These are phyloP conservation scores for Ustilago hordei DNA, from an alignment of 1,284 basidiomycete genomes.

Conservation along the genomic window DNA sequence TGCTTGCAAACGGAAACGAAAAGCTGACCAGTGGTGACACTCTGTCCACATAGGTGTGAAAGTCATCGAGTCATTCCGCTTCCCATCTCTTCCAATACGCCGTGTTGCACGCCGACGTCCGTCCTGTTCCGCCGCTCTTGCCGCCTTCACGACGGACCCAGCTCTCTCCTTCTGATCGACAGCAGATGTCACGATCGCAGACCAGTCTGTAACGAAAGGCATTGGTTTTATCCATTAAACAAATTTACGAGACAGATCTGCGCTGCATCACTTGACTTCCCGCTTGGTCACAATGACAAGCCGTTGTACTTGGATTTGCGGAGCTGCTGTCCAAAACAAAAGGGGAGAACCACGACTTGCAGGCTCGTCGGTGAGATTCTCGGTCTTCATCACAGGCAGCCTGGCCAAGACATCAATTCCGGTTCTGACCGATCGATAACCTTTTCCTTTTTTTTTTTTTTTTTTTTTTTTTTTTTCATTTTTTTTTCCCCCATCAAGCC, in stretches of 20 bases:
- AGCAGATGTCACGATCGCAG: not conserved
- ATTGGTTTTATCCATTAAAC: not conserved
- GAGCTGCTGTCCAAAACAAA: not conserved
- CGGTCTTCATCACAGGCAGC: not conserved
- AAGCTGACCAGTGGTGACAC: not conserved
- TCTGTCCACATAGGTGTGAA: not conserved
- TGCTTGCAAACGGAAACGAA: not conserved
- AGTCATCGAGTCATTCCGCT: constrained; percentile 12
- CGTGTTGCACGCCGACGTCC: constrained; percentile 7
- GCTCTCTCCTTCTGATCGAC: not conserved
- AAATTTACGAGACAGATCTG: not conserved
- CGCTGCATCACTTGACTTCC: constrained; percentile 6
- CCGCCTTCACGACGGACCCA: not conserved
- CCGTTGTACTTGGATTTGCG: not conserved
- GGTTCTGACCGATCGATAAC: constrained; percentile 53
- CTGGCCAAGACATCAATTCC: constrained; percentile 16
- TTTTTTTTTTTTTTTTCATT: too few relatives aligned
- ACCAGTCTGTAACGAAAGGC: not conserved
- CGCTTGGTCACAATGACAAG: not conserved
- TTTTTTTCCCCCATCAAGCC: not conserved
- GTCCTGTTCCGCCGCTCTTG: constrained; percentile 1
- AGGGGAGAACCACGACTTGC: not conserved
- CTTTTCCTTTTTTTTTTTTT: not conserved
- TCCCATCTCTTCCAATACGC: constrained; percentile 8
- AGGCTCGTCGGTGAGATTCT: constrained; percentile 5